Conservation (phyloP, 192 early-diverging fungal genomes). For the Coemansia erecta region DNA sequence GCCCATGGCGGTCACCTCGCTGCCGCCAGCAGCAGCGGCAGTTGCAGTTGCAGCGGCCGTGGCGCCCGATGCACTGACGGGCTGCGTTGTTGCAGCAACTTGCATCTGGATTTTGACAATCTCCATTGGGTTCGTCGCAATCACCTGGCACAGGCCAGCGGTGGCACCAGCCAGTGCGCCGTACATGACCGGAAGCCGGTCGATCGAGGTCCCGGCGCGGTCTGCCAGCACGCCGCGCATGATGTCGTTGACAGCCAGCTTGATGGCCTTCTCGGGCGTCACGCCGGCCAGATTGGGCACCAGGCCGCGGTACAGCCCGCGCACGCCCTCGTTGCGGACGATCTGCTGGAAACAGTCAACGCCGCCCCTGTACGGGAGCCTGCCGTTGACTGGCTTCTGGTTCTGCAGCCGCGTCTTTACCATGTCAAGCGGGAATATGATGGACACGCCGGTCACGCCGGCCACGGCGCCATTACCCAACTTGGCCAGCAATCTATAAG, state of each 20-base stretch:
- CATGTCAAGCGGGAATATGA: constrained; percentile 68
- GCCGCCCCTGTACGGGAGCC: constrained; percentile 54
- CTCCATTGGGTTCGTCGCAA: constrained; percentile 91
- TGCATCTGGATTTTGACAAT: constrained; percentile 96
- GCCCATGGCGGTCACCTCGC: constrained; percentile 60
- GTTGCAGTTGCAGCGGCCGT: neutral
- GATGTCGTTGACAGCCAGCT: constrained; percentile 54
- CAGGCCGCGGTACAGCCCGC: constrained; percentile 93
- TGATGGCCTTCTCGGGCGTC: constrained; percentile 93
- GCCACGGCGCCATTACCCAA: constrained; percentile 61
- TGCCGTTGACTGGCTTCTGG: constrained; percentile 53
- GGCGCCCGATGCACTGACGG: constrained; percentile 28
- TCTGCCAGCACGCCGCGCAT: constrained; percentile 71
- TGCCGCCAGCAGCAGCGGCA: neutral
- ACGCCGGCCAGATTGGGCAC: constrained; percentile 85
- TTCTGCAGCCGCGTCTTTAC: constrained; percentile 72
- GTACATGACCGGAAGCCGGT: constrained; percentile 60
- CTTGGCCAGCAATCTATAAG: constrained; percentile 40
- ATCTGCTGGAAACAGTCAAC: constrained; percentile 85
- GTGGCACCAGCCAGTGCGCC: constrained; percentile 86
- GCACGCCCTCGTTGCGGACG: constrained; percentile 80
- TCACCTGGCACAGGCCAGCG: constrained; percentile 86
- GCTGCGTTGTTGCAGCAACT: constrained; percentile 58
- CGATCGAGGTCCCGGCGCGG: constrained; percentile 31
- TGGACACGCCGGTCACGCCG: constrained; percentile 59